Base-by-base conservation (phyloP, 306 rosid genomes). In the Chamaecrista fasciculata region DNA sequence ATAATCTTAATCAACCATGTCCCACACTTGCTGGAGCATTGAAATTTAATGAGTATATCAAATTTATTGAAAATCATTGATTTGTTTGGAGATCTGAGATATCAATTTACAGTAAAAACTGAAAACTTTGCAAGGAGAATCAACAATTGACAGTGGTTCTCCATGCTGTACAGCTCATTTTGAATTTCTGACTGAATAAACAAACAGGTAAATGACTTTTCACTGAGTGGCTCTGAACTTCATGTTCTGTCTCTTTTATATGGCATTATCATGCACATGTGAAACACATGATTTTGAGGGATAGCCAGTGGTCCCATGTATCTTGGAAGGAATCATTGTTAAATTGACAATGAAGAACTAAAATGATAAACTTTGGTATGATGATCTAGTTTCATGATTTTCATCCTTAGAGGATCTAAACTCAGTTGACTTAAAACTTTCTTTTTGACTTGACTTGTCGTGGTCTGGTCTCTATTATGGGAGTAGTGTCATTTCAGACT, bases 191-290 rank as follows among this genome's bases (percentile, higher is more conserved):
- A 34, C 44, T 52, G 20, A 62, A 8, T 66, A 56, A 71, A 11
- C 20, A 69, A 21, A 67, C 21, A 31, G 10, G 74, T 66, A 46
- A 36, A 59, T 49, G 31, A 48, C 43, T n/a, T 48, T 61, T 19
- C 11, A 60, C 47, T 11, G 18, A 44, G 55, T 66, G 52, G 19
- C 51, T 43, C 55, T 19, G 26, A 61, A 39, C 50, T 42, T 56
- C 20, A 43, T 64, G 11, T 40, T 51, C 66, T 15, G 15, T 65
- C 16, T 63, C 50, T 62, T 63, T 70, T 65, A 36, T 36, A 25
- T 42, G 59, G 55, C 46, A 57, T 53, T 7, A 56, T 47, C 21
- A 48, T 33, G 33, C 39, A 48, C 47, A 34, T 52, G 24, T 8
- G 25, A 11, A 43, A 6, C 36, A 69, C n/a, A 11, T n/a, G 11